Base-by-base conservation (phyloP, 352 stramenopile species). In the Phytophthora cactorum region DNA sequence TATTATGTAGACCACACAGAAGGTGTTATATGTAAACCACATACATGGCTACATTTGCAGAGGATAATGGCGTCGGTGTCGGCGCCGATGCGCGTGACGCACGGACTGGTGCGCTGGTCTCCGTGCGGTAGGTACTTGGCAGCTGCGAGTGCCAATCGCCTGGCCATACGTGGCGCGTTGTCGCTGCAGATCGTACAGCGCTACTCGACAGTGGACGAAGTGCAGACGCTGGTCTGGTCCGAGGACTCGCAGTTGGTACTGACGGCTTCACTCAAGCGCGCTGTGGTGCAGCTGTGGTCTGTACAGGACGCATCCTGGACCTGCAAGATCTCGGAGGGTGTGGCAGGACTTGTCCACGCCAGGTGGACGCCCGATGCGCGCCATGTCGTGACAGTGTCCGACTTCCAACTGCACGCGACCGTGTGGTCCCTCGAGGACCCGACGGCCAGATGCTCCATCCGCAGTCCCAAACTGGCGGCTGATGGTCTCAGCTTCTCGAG, bases 361-460 rank as follows among this genome's bases (percentile, higher is more conserved):
- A 63, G 74, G 39, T 95, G 87, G 87, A 65, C 70, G 0, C 82
- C 87, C 0, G 85, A 91, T 36, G 70, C 82, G 47, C 79, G 83
- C 14, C 87, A 95, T 46, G 54, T 93, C 5, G 69, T 95, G 54
- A 94, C 86, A 0, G 81, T 95, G 11, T 89, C 87, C n/a, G 88
- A 95, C 68, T 95, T 95, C 51, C 86, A 92, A 61, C 68, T 95
- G 25, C 86, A 94, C 51, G 86, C 83, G 27, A 94, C 82, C 2
- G 84, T 95, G 31, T 95, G 88, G 88, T 93, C 84, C 17, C 72
- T 95, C 4, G 44, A 76, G n/a, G 79, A 92, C 53, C 63, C 76
- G 25, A 70, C 71, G 5, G 79, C 79, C 22, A 81, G 87, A 27
- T 89, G 75, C 28, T 77, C 78, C 44, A 90, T 94, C 54, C 75